Base-by-base conservation (phyloP, 306 rosid genomes). In the Cyclanthera cordifolia region DNA sequence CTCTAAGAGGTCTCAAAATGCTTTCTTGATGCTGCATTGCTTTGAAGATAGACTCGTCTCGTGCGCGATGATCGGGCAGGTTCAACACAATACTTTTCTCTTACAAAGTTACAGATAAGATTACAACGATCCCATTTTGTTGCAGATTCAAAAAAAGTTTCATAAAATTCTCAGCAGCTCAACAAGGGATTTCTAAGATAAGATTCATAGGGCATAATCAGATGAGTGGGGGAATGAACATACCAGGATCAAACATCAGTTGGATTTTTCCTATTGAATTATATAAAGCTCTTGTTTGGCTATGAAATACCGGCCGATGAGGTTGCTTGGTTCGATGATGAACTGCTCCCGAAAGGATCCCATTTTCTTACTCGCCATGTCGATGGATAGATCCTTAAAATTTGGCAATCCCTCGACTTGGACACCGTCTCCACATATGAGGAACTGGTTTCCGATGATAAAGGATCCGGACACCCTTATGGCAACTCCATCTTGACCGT, bases 341-440 rank as follows among this genome's bases (percentile, higher is more conserved):
- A 93, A 86, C 78, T 92, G 97, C 78, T 92, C 97, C 37, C 71
- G 88, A 72, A 92, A 92, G 27, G 90, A 85, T 45, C 97, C 95
- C 97, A 92, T 82, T 81, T 95, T 69, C 82, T 75, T 89, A 73
- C 83, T 84, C 25, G 92, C 9, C 76, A 92, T 65, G 79, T 92
- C 92, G 7, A 93, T 78, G 8, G 81, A 80, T 72, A 93, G 98
- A 73, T 93, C 96, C 74, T 93, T 93, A 55, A 93, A 81, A 72
- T 80, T 87, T 59, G 95, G 88, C 79, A 89, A 71, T 27, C 96
- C 98, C 76, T 93, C 98, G 39, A 86, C 95, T 76, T 93, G 98
- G 74, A 87, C 76, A 15, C 98, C 98, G 32, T 93, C 98, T 79
- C 98, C 98, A 77, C 95, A 92, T 74, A 92, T 87, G 54, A 92